Percentiles rank a stretch among this genome's conserved stretches.
Evolutionary conservation across 192 early-diverging fungal genomes (phyloP).

Genomic region (Umbelopsis sp.): DNA sequence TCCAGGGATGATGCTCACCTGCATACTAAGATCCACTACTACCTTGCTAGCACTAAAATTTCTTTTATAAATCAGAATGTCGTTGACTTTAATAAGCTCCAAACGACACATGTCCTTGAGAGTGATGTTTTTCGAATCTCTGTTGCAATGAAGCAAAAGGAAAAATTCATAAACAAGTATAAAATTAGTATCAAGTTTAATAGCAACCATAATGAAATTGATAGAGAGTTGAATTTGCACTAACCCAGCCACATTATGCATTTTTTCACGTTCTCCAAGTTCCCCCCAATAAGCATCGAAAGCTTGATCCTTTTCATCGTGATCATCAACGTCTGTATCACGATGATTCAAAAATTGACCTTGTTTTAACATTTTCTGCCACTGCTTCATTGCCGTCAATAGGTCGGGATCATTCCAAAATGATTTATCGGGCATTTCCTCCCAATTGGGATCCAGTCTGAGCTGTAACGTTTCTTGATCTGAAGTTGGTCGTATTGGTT

Average conservation of each 20-base stretch:
- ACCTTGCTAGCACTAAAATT: conserved; percentile 46
- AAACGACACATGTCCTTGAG: conserved; percentile 46
- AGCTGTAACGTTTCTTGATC: conserved; percentile 16
- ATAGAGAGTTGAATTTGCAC: not conserved
- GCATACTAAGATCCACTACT: conserved; percentile 39
- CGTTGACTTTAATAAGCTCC: conserved; percentile 39
- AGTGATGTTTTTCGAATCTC: conserved; percentile 46
- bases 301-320: not conserved
- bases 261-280: conserved; percentile 32
- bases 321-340: not conserved
- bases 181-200: not conserved
- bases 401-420: not conserved
- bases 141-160: not conserved
- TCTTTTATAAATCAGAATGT: conserved; percentile 41
- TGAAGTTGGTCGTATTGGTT: conserved; percentile 14
- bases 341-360: not conserved
- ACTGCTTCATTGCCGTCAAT: not conserved
- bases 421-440: conserved; percentile 8
- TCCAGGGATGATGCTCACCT: conserved; percentile 26
- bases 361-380: not conserved
- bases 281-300: conserved; percentile 42
- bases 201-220: not conserved
- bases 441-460: conserved; percentile 11
- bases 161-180: not conserved
- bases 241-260: conserved; percentile 41